Evolutionary conservation across 495 filamentous ascomycete genomes (phyloP).

Genomic region (Xylaria flabelliformis): DNA sequence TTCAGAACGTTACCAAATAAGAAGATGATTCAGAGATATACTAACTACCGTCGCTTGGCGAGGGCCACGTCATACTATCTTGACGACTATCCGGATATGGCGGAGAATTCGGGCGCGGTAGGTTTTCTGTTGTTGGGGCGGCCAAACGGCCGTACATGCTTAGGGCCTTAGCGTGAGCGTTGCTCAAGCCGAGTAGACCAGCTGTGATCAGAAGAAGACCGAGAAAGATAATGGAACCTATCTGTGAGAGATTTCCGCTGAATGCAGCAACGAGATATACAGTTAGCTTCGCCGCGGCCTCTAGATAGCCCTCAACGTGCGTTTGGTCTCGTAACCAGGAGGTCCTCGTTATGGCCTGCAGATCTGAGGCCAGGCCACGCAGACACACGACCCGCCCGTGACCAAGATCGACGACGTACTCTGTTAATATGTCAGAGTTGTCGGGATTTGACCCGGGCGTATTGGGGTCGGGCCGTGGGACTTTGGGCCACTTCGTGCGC

Average conservation of each 20-base stretch:
- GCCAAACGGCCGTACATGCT: constrained; percentile 49
- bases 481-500: constrained; percentile 42
- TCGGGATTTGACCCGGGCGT: constrained; percentile 15
- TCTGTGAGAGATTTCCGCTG: constrained; percentile 55
- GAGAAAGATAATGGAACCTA: constrained; percentile 56
- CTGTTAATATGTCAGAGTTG: constrained; percentile 33
- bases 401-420: constrained; percentile 44
- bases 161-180: constrained; percentile 50
- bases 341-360: constrained; percentile 63
- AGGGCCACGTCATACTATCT: constrained; percentile 20
- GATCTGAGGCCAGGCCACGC: constrained; percentile 58
- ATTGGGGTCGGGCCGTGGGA: constrained; percentile 16
- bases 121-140: constrained; percentile 39
- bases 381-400: constrained; percentile 51
- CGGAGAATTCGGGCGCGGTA: constrained; percentile 22
- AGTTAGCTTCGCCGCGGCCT: constrained; percentile 56
- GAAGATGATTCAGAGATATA: not conserved
- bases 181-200: constrained; percentile 58
- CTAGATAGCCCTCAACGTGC: constrained; percentile 53
- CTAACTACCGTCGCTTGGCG: constrained; percentile 8
- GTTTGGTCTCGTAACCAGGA: constrained; percentile 63
- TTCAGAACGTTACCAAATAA: not conserved
- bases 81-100: constrained; percentile 29
- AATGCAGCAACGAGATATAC: constrained; percentile 62
- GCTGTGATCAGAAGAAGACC: constrained; percentile 56